Conservation (phyloP, 2,329 filamentous ascomycete species). For the Lasiodiplodia gonubiensis region DNA sequence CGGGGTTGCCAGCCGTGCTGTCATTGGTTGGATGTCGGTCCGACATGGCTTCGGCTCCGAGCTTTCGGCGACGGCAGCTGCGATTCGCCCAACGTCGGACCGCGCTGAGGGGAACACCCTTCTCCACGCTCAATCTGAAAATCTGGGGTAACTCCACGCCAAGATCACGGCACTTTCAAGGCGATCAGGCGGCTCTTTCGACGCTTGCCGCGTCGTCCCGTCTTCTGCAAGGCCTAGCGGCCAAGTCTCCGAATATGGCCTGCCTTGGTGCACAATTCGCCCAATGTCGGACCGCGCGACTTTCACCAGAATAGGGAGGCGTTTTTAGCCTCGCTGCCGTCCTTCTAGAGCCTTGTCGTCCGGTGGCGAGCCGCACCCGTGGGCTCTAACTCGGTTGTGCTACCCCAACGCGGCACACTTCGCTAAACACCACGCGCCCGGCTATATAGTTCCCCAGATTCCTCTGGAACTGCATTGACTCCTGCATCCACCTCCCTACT, state of each 20-base stretch:
- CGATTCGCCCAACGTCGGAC: conserved; percentile 3
- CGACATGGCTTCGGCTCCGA: background rate
- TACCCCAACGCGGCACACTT: conserved; percentile 13
- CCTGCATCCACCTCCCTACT: conserved; percentile 4
- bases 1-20: background rate
- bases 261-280: background rate
- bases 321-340: conserved; percentile 5
- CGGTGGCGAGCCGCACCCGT: conserved; percentile 2
- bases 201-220: background rate
- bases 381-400: background rate
- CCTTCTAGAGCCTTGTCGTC: conserved; percentile 3
- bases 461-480: background rate
- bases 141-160: conserved; percentile 22
- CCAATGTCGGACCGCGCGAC: conserved; percentile 1
- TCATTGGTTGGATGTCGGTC: background rate
- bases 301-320: background rate
- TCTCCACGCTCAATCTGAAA: background rate
- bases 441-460: conserved; percentile 13
- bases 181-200: conserved; percentile 6
- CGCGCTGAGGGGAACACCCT: background rate
- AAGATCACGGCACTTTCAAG: background rate
- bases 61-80: background rate
- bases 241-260: background rate
- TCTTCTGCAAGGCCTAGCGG: background rate
- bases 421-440: conserved; percentile 3